Base-by-base conservation (phyloP, 140 eudicot genomes). In the Cichorium intybus region DNA sequence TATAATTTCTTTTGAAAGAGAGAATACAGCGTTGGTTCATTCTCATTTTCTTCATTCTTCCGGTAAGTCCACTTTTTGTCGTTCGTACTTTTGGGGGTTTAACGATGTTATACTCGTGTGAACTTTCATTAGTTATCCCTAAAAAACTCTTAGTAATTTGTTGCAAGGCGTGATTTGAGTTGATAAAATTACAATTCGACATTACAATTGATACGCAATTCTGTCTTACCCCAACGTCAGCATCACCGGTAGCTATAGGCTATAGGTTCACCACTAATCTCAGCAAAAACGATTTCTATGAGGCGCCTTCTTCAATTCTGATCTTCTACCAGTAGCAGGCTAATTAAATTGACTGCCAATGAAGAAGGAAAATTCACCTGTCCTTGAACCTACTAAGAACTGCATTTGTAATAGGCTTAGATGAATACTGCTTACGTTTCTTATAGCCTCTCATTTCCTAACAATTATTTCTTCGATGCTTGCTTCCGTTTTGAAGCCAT, bases 331-430 rank as follows among this genome's bases (percentile, higher is more conserved):
- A 45, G 24, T 9, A 18, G 23, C 46, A 39, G 34, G 12, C 53
- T 43, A 43, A 43, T 18, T 43, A 14, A 43, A 4, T 43, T 2
- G 7, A 43, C 18, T 43, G 49, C 49, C 18, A 14, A 43, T 43
- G 49, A 15, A 3, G 20, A 43, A 43, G n/a, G n/a, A 43, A 0
- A 7, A 43, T 43, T 43, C 8, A 1, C 15, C 29, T 64, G 47
- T 28, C 7, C 5, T 29, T 64, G 24, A 28, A 18, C 34, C 48
- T 2, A 49, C 61, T 51, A 24, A 53, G 26, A 26, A 18, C 34
- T 69, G 74, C 66, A 69, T 45, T 55, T 69, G 58, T 29, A 3
- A 55, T 67, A 68, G 34, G 18, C 28, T 45, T 69, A 45, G 66
- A 43, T 47, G 37, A 46, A 31, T 58, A 31, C 60, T 28, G 0